Conservation (phyloP, 106 monocot genomes). For the Apostasia shenzhenica region DNA sequence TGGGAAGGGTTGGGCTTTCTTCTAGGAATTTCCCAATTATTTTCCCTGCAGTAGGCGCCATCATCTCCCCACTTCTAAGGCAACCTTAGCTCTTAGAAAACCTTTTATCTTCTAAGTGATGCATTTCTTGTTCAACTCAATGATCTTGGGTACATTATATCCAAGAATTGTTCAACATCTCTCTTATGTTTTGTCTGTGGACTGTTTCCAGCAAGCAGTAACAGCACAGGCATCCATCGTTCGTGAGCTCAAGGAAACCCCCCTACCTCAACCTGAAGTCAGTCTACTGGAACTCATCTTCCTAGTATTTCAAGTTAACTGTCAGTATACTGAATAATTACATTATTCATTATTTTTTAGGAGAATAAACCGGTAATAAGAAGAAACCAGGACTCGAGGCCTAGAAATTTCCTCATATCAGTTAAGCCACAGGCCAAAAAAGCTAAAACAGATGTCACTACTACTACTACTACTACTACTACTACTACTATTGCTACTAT, state of each 20-base stretch:
- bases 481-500: neutral
- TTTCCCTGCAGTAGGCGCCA: too few relatives aligned
- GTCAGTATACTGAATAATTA: neutral
- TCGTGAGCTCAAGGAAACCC: conserved; percentile 53
- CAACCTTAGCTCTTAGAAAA: too few relatives aligned
- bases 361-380: conserved; percentile 25
- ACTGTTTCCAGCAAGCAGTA: conserved; percentile 59
- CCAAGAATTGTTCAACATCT: too few relatives aligned
- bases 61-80: too few relatives aligned
- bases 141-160: too few relatives aligned
- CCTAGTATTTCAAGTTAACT: too few relatives aligned
- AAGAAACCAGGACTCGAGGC: conserved; percentile 30
- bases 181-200: conserved; percentile 1
- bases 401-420: conserved; percentile 46
- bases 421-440: conserved; percentile 73
- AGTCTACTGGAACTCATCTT: neutral
- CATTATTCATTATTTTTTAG: conserved; percentile 9
- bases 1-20: too few relatives aligned
- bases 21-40: too few relatives aligned
- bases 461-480: neutral
- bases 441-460: conserved; percentile 28
- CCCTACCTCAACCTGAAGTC: conserved; percentile 33
- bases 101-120: too few relatives aligned
- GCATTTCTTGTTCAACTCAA: too few relatives aligned
- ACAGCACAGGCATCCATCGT: conserved; percentile 48